Evolutionary conservation across 164 flowering plant species (phyloP), one percentile per base, ranked within the genome.

Genomic region (Piper longum): DNA sequence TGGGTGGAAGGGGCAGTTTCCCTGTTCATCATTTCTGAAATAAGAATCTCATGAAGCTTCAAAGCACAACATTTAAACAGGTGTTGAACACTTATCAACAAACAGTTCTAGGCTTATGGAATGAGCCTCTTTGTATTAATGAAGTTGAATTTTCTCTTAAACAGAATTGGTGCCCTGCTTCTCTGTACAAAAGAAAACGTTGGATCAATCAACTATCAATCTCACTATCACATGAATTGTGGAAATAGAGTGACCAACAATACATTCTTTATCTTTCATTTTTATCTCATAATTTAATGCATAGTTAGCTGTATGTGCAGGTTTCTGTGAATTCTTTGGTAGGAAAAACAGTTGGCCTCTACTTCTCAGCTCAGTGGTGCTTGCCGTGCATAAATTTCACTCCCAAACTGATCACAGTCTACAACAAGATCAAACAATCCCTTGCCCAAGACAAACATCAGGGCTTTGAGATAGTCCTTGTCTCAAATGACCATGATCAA

Each of bases 341-440:
- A 8, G 91, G 96, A n/a, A 87, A 84, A 70, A 87, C 90, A 7
- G 62, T 87, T 16, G 97, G 91, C 5, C 78, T 89, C 40, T 87
- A 79, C 70, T 89, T 87, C 78, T 83, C 89, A 1, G 91, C 90
- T 26, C 75, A 74, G 48, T 84, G 91, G 91, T 84, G 97, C 68
- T 61, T 73, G 7, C 97, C 95, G 7, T 73, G 86, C 12, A 68
- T 55, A 14, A 78, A 85, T 55, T 85, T 89, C 79, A 80, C 87
- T 13, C 80, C 85, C 19, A 85, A 73, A 74, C 70, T 89, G 56
- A 72, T 75, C 17, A 72, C 87, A 56, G 75, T 81, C 64, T 84
- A 89, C 76, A 67, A 70, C 11, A 82, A 77, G 61, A 77, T 85
- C 16, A 87, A 81, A 67, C 78, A 77, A 58, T 57, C 43, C 12